Evolutionary conservation across 495 filamentous ascomycete genomes (phyloP).

Genomic region (Penicillium malachiteum): DNA sequence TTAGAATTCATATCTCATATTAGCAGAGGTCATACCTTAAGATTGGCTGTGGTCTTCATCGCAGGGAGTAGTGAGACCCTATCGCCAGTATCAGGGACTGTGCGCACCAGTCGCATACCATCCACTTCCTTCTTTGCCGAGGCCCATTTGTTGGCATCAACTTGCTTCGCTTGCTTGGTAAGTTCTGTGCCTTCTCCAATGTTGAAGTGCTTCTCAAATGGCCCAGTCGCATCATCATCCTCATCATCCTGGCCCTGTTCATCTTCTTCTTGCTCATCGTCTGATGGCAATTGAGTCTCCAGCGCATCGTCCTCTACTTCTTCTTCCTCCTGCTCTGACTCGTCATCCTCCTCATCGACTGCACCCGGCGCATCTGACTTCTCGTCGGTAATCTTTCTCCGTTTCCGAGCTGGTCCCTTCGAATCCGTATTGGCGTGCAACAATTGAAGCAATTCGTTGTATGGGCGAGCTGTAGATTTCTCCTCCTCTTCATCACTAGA

Average conservation of each 20-base stretch:
- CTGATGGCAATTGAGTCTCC: slow-evolving; percentile 39
- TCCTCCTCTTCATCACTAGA: slow-evolving; percentile 52
- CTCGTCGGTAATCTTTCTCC: slow-evolving; percentile 57
- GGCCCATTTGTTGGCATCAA: slow-evolving; percentile 58
- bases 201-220: slow-evolving; percentile 79
- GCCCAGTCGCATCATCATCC: slow-evolving; percentile 56
- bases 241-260: slow-evolving; percentile 42
- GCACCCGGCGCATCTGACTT: not conserved
- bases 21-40: slow-evolving; percentile 30
- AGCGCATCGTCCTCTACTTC: slow-evolving; percentile 29
- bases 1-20: not conserved
- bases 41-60: slow-evolving; percentile 35
- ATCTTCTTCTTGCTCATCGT: slow-evolving; percentile 44
- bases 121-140: slow-evolving; percentile 39
- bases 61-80: slow-evolving; percentile 28
- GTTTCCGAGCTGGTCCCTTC: slow-evolving; percentile 60
- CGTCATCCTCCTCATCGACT: slow-evolving; percentile 1
- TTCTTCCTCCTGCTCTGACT: slow-evolving; percentile 26
- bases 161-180: slow-evolving; percentile 50
- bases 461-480: slow-evolving; percentile 47
- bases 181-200: slow-evolving; percentile 57
- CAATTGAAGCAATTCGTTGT: slow-evolving; percentile 65
- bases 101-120: slow-evolving; percentile 46
- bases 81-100: slow-evolving; percentile 38
- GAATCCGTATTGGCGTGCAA: slow-evolving; percentile 50